These are phyloP conservation scores for Populus hybrid DNA, from an alignment of 441 rosid genomes.

Conservation along the genomic window DNA sequence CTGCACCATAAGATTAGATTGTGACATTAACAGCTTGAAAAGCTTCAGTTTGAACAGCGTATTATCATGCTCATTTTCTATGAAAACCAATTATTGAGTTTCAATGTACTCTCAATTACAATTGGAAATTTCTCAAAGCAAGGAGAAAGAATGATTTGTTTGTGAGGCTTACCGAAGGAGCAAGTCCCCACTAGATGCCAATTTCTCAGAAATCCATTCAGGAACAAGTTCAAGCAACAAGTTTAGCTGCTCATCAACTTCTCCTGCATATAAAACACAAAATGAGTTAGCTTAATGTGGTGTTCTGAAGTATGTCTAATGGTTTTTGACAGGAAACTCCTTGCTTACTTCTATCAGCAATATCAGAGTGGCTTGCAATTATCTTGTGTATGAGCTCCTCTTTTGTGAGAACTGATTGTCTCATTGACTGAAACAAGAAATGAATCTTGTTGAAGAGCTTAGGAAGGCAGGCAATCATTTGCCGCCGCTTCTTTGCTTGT, in stretches of 20 bases:
- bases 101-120: not conserved
- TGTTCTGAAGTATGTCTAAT: not conserved
- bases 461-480: slow-evolving; percentile 72
- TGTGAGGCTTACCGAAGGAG: slow-evolving; percentile 56
- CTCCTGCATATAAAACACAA: slow-evolving; percentile 43
- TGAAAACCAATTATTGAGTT: not conserved
- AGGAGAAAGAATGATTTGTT: not conserved
- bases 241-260: slow-evolving; percentile 72
- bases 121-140: not conserved
- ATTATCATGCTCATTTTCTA: not conserved
- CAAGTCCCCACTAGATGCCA: slow-evolving; percentile 59
- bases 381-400: slow-evolving; percentile 82
- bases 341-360: slow-evolving; percentile 70
- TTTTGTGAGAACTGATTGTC: slow-evolving; percentile 68
- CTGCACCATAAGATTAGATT: slow-evolving; percentile 35
- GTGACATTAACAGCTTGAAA: slow-evolving; percentile 5
- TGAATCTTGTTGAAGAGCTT: slow-evolving; percentile 76
- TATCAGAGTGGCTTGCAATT: slow-evolving; percentile 51
- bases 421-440: slow-evolving; percentile 65
- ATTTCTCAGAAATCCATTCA: slow-evolving; percentile 77
- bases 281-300: slow-evolving; percentile 11
- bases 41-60: not conserved
- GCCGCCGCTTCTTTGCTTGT: slow-evolving; percentile 65
- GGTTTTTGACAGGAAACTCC: not conserved
- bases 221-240: slow-evolving; percentile 78